A percentile compares a stretch with the other conserved stretches of the same genome.
Conservation (phyloP, 768 basidiomycete species). For the Hygrocybe coccinea region DNA sequence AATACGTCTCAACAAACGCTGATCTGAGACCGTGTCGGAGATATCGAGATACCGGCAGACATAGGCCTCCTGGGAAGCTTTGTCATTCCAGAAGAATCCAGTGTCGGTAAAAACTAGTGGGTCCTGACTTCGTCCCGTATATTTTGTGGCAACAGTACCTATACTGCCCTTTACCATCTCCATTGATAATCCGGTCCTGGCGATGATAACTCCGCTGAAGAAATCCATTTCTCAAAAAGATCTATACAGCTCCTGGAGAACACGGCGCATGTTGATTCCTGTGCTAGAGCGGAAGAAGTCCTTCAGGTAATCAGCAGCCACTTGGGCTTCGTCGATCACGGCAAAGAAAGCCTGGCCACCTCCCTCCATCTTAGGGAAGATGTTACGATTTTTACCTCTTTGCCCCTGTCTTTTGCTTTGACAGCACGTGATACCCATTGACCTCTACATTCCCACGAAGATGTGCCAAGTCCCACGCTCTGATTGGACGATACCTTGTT, state of each 20-base stretch:
- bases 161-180: constrained; percentile 8
- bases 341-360: constrained; percentile 11
- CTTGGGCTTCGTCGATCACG: constrained; percentile 16
- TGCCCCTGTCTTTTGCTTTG: no score
- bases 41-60: constrained; percentile 11
- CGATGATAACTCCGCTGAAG: constrained; percentile 12
- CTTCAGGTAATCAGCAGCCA: constrained; percentile 8
- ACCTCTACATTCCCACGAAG: no score
- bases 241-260: constrained; percentile 10
- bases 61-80: not conserved
- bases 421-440: no score
- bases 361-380: no score
- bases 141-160: constrained; percentile 7
- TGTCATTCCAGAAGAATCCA: constrained; percentile 7
- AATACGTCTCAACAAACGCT: constrained; percentile 16
- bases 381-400: no score
- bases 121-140: not conserved
- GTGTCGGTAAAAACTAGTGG: constrained; percentile 8
- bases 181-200: constrained; percentile 13
- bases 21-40: constrained; percentile 11
- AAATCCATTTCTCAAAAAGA: constrained; percentile 4
- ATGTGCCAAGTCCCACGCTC: no score
- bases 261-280: constrained; percentile 8
- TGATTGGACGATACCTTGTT: no score
- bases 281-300: constrained; percentile 8